phyloP scores from a whole-genome alignment of 805 yeast genomes.

The Kodamaea lidongshanica region DNA sequence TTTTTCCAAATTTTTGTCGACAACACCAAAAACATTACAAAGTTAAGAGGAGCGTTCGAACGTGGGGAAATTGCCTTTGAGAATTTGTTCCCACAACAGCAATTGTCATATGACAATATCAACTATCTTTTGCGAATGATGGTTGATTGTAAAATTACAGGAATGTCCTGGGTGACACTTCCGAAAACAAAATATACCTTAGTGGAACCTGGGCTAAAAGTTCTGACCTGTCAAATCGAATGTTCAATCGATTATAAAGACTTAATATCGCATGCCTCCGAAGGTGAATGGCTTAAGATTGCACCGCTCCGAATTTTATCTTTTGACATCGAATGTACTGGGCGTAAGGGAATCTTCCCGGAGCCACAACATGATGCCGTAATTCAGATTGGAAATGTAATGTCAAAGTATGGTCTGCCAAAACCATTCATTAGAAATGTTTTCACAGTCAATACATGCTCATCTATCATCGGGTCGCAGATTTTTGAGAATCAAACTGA shows the following conservation, averaged over 20 bases:
- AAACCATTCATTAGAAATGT: constrained; percentile 92
- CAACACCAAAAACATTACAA: constrained; percentile 61
- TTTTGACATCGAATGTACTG: constrained; percentile 98
- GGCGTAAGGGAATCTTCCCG: constrained; percentile 94
- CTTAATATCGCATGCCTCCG: constrained; percentile 75
- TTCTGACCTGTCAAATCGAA: constrained; percentile 84
- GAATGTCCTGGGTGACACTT: constrained; percentile 95
- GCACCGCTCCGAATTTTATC: constrained; percentile 93
- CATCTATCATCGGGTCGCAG: constrained; percentile 91
- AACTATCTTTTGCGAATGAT: constrained; percentile 79
- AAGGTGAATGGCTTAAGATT: constrained; percentile 87
- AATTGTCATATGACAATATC: constrained; percentile 82
- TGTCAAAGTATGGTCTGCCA: constrained; percentile 73
- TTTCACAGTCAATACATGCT: constrained; percentile 85
- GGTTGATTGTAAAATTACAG: constrained; percentile 87
- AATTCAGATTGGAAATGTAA: constrained; percentile 95
- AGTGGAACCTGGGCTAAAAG: constrained; percentile 33
- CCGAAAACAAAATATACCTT: constrained; percentile 65
- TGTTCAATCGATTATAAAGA: constrained; percentile 62
- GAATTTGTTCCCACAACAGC: constrained; percentile 52
- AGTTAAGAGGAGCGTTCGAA: constrained; percentile 76
- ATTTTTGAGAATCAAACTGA: constrained; percentile 72
- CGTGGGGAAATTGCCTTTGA: constrained; percentile 67
- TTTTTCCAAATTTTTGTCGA: constrained; percentile 69
- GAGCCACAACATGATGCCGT: constrained; percentile 92